phyloP scores from a whole-genome alignment of 768 basidiomycete species.

The Leccinum fibrillosum region DNA sequence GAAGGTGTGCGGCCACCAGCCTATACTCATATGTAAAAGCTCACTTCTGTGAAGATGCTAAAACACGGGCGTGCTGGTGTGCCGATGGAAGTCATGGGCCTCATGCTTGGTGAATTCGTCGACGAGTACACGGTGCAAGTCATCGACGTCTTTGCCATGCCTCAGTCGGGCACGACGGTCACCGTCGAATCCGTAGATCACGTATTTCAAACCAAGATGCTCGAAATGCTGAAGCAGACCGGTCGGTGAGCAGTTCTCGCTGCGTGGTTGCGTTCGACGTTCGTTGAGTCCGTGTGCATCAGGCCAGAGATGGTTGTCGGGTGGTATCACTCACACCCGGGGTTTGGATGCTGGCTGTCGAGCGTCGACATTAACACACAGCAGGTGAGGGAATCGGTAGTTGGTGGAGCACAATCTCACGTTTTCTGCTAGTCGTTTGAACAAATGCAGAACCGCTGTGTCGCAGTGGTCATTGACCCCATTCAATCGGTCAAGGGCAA shows the following conservation, averaged over 20 bases:
- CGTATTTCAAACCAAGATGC: conserved; percentile 97
- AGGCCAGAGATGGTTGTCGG: conserved; percentile 98
- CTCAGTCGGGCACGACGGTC: conserved; percentile 95
- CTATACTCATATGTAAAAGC: not conserved
- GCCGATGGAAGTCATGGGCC: conserved; percentile 99
- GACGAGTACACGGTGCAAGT: conserved; percentile 96
- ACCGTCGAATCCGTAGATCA: conserved; percentile 98
- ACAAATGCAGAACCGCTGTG: conserved; percentile 86
- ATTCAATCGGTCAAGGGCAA: conserved; percentile 99
- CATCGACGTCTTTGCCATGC: conserved; percentile 98
- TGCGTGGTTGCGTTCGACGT: not conserved
- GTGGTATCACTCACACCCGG: conserved; percentile 99
- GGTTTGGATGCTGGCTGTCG: conserved; percentile 99
- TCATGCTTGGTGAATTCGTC: conserved; percentile 97
- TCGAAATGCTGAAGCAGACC: conserved; percentile 99
- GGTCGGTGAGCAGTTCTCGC: conserved; percentile 63
- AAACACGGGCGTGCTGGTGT: conserved; percentile 99
- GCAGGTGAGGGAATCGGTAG: conserved; percentile 51
- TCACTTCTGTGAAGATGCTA: conserved; percentile 70
- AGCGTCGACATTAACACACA: conserved; percentile 99
- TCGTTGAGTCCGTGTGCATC: conserved; percentile 5
- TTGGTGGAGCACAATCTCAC: conserved; percentile 13
- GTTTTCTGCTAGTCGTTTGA: conserved; percentile 78
- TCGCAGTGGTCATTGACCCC: conserved; percentile 96
- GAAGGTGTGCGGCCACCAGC: conserved; percentile 56